Percentiles rank a stretch among this genome's conserved stretches.
phyloP scores from a whole-genome alignment of 2,329 filamentous ascomycete genomes.

The Coniella lustricola region DNA sequence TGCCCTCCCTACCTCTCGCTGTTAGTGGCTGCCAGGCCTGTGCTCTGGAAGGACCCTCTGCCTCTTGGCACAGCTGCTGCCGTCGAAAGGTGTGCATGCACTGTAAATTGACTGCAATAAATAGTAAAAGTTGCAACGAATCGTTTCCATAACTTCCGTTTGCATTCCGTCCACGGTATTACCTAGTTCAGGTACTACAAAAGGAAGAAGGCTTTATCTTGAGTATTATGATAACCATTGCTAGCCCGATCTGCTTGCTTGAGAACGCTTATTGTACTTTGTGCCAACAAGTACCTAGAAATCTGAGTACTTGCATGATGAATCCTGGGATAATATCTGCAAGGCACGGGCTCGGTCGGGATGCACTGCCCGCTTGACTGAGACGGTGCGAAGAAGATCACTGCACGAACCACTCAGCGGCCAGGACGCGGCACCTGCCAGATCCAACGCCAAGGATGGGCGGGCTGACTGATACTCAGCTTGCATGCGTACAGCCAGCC shows the following conservation, averaged over 20 bases:
- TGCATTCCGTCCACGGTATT: too few relatives aligned
- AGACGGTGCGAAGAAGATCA: background rate
- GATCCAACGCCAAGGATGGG: slow-evolving; percentile 1
- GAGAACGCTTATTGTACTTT: too few relatives aligned
- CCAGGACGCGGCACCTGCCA: background rate
- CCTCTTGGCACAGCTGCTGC: background rate
- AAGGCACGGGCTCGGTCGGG: slow-evolving; percentile 3
- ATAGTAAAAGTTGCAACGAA: too few relatives aligned
- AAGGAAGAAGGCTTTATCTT: too few relatives aligned
- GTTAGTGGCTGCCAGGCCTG: too few relatives aligned
- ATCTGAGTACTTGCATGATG: background rate
- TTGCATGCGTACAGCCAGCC: too few relatives aligned
- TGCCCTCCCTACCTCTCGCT: background rate
- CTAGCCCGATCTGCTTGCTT: too few relatives aligned
- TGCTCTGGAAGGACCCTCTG: slow-evolving; percentile 3
- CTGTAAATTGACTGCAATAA: too few relatives aligned
- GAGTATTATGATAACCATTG: too few relatives aligned
- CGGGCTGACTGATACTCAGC: background rate
- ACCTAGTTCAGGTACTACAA: too few relatives aligned
- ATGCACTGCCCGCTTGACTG: slow-evolving; percentile 5
- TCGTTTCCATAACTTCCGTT: too few relatives aligned
- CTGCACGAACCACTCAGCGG: background rate
- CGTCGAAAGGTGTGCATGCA: too few relatives aligned
- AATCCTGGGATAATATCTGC: background rate
- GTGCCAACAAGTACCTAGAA: background rate